Base-by-base conservation (phyloP, 305 asterid species). In the Ajuga reptans region DNA sequence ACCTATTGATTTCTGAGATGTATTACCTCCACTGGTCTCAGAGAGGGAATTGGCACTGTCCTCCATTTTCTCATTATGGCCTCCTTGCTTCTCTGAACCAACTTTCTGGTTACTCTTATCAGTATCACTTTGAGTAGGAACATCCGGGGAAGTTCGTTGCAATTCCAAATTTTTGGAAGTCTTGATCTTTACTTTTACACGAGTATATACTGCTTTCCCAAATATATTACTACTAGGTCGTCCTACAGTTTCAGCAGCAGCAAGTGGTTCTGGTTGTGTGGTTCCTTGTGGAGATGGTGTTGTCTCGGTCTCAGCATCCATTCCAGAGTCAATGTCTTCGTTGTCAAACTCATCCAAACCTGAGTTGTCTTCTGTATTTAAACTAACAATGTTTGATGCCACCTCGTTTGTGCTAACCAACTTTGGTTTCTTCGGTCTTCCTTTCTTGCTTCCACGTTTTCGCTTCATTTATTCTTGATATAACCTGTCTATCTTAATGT, bases 121-220 rank as follows among this genome's bases (percentile, higher is more conserved):
- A 52, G 89, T 83, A 73, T 87, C 96, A 77, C 89, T 86, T n/a
- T 72, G 92, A 68, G 85, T 72, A 11, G 76, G 90, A 63, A 84
- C 81, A 76, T 86, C 90, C 55, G 91, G 76, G 72, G 88, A 71
- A 73, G 77, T 62, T 51, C 31, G 83, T 65, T 75, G 95, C 31
- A 87, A 37, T 46, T 87, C 96, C 72, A 89, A 78, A 51, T 82
- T 62, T 73, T 89, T 92, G n/a, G 94, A 86, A 29, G 81, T 83
- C 79, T 90, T 92, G 72, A 92, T 85, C 77, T 84, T 89, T 55
- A 92, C 98, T 84, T 87, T 92, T 47, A 92, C 94, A 71, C 97
- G 87, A 18, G 89, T 82, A 64, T 89, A 88, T 41, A 86, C 97
- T 42, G 85, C 87, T 80, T 79, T 81, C 8, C 78, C 89, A 27